These are phyloP conservation scores for Angomonas ambiguus DNA, from an alignment of 208 protist species.

Conservation along the genomic window DNA sequence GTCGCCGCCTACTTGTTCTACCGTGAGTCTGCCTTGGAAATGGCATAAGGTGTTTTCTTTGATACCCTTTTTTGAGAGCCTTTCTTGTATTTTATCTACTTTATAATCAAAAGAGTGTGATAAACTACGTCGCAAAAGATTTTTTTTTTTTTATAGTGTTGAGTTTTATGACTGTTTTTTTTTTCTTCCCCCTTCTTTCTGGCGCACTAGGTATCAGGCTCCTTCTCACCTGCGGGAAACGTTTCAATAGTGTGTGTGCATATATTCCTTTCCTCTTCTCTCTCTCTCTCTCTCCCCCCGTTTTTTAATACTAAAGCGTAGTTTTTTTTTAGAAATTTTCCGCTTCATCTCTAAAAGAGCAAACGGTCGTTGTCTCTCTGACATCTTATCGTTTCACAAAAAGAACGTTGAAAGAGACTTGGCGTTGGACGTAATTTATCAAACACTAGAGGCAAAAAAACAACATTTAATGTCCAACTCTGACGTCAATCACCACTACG, in stretches of 20 bases:
- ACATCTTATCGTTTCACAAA: neutral
- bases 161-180: neutral
- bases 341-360: neutral
- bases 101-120: too few relatives aligned
- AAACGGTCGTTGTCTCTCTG: neutral
- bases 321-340: neutral
- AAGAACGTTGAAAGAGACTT: conserved; percentile 13
- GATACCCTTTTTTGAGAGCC: neutral
- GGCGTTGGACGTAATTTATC: neutral
- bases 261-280: neutral
- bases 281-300: neutral
- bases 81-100: neutral
- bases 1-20: conserved; percentile 68
- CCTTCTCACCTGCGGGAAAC: neutral
- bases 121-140: neutral
- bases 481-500: conserved; percentile 24
- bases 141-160: conserved; percentile 7
- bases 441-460: neutral
- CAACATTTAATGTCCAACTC: conserved; percentile 17
- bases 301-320: neutral
- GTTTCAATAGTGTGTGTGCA: neutral
- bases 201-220: neutral
- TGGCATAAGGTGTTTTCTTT: neutral
- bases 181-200: neutral
- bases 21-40: conserved; percentile 49